Conservation (phyloP, 2,329 filamentous ascomycete genomes). For the Ceratocystis variospora region DNA sequence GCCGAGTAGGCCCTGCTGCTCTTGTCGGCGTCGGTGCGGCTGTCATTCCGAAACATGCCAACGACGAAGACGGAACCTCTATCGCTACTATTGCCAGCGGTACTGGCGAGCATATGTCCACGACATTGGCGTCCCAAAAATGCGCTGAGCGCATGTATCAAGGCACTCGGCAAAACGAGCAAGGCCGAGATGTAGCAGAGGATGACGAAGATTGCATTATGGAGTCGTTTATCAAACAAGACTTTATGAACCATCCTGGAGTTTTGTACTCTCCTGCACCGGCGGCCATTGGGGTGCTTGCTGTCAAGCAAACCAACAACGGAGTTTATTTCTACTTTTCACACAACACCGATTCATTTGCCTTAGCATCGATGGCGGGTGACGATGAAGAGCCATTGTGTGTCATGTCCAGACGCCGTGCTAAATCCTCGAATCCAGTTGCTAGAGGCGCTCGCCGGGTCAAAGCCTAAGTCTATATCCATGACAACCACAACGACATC, state of each 20-base stretch:
- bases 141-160: constrained; percentile 78
- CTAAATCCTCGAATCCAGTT: constrained; percentile 49
- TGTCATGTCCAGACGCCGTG: constrained; percentile 46
- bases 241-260: constrained; percentile 86
- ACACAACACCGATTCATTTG: constrained; percentile 86
- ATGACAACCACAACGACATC: constrained; percentile 17
- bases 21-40: constrained; percentile 83
- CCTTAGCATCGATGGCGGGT: constrained; percentile 76
- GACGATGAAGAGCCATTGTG: constrained; percentile 61
- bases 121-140: constrained; percentile 75
- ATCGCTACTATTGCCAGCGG: constrained; percentile 85
- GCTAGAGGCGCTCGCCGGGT: constrained; percentile 41
- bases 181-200: constrained; percentile 49
- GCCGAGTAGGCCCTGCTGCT: constrained; percentile 81
- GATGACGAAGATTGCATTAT: constrained; percentile 66
- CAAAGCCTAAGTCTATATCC: constrained; percentile 22
- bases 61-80: constrained; percentile 52
- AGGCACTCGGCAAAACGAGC: constrained; percentile 44
- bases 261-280: constrained; percentile 65
- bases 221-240: constrained; percentile 63
- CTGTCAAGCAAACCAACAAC: constrained; percentile 65
- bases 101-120: constrained; percentile 96
- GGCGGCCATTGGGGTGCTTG: constrained; percentile 83
- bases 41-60: constrained; percentile 62
- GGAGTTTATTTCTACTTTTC: constrained; percentile 83